Conservation (phyloP, 768 basidiomycete species). For the Sarcomyxa edulis region DNA sequence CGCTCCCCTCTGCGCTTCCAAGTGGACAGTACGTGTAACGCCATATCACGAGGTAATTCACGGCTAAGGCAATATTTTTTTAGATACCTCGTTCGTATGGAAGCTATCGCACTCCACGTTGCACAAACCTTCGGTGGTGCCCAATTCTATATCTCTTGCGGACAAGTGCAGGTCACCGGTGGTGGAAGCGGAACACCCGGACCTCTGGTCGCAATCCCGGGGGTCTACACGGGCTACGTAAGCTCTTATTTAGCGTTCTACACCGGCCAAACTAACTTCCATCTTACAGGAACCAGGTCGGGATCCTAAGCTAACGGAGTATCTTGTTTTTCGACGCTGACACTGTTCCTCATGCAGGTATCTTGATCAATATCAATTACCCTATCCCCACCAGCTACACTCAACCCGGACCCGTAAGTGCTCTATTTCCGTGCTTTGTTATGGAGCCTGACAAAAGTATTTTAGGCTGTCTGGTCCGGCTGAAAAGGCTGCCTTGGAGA, state of each 20-base stretch:
- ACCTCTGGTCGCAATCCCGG: slow-evolving; percentile 30
- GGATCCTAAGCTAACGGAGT: not conserved
- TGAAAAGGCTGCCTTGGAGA: too few relatives aligned
- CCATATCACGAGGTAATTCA: too few relatives aligned
- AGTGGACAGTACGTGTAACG: too few relatives aligned
- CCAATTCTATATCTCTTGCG: slow-evolving; percentile 32
- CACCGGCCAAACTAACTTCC: slow-evolving; percentile 1
- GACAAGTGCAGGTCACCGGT: slow-evolving; percentile 33
- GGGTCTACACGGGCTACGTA: slow-evolving; percentile 28
- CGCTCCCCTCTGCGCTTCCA: slow-evolving; percentile 30
- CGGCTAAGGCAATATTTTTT: too few relatives aligned
- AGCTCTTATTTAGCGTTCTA: not conserved
- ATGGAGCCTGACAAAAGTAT: not conserved
- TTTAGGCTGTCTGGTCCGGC: slow-evolving; percentile 18
- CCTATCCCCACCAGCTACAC: slow-evolving; percentile 18
- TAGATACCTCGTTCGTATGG: slow-evolving; percentile 37
- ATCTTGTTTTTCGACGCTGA: not conserved
- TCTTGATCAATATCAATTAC: slow-evolving; percentile 21
- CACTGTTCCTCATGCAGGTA: not conserved
- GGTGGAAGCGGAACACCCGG: slow-evolving; percentile 33
- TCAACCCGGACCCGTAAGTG: slow-evolving; percentile 21
- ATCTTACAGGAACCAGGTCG: not conserved
- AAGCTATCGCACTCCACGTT: slow-evolving; percentile 37
- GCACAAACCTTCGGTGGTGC: slow-evolving; percentile 36
- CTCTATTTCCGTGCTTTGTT: not conserved